Conservation (phyloP, 768 basidiomycete species). For the Serendipita vermifera region DNA sequence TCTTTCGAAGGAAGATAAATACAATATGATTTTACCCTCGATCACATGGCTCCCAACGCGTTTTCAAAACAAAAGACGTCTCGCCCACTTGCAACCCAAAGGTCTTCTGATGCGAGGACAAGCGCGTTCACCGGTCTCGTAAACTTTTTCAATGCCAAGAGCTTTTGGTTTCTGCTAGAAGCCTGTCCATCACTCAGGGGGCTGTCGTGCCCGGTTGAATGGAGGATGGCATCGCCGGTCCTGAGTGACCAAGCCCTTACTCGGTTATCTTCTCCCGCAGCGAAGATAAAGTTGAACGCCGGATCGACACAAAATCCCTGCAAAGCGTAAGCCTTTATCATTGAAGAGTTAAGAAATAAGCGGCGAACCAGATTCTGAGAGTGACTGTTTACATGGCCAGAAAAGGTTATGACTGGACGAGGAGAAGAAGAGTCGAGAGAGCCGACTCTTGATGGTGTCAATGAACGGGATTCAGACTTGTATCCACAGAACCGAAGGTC, state of each 20-base stretch:
- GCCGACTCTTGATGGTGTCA: background rate
- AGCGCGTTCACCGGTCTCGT: background rate
- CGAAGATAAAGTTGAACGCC: background rate
- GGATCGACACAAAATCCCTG: conserved; percentile 5
- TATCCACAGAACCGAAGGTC: conserved; percentile 2
- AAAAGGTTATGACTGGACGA: background rate
- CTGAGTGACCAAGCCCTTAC: background rate
- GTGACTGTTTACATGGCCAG: background rate
- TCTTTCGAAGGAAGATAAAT: too few species aligned
- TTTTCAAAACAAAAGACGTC: background rate
- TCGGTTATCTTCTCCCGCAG: background rate
- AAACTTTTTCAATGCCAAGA: background rate
- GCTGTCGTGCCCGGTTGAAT: too few species aligned
- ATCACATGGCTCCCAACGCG: too few species aligned
- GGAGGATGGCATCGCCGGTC: background rate
- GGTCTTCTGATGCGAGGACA: background rate
- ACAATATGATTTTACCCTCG: too few species aligned
- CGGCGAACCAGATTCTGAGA: background rate
- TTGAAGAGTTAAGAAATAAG: background rate
- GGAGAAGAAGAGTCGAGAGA: too few species aligned
- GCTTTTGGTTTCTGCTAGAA: background rate
- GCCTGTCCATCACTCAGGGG: background rate
- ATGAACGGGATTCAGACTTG: background rate
- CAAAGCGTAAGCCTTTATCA: background rate
- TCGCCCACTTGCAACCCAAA: conserved; percentile 7